Percentiles rank a stretch among this genome's conserved stretches.
Evolutionary conservation across 208 protist genomes (phyloP).

Genomic region (Trypanosoma lewisi): DNA sequence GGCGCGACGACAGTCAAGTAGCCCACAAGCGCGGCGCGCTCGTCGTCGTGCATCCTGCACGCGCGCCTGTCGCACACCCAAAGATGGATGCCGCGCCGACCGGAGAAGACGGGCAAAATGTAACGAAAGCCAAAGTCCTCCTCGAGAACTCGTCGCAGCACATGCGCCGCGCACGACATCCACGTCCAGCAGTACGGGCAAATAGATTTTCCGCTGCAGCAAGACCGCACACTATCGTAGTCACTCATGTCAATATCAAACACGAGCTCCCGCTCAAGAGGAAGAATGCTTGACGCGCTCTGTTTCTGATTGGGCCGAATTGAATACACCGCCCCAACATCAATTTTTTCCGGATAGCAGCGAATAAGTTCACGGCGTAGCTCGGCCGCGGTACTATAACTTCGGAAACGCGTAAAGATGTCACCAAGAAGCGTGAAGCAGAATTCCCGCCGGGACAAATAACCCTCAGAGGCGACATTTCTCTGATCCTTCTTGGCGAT

Average conservation of each 20-base stretch:
- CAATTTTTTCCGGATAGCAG: conserved; percentile 85
- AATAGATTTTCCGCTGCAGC: conserved; percentile 94
- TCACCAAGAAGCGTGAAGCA: conserved; percentile 90
- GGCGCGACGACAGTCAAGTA: conserved; percentile 89
- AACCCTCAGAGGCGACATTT: conserved; percentile 38
- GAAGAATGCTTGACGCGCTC: conserved; percentile 57
- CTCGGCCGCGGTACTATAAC: conserved; percentile 67
- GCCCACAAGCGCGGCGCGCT: conserved; percentile 85
- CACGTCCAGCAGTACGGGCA: conserved; percentile 97
- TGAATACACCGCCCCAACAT: conserved; percentile 88
- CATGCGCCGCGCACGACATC: conserved; percentile 93
- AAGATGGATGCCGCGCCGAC: conserved; percentile 98
- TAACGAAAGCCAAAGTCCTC: conserved; percentile 97
- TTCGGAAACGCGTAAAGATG: conserved; percentile 87
- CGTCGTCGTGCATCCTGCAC: conserved; percentile 86
- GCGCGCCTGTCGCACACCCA: conserved; percentile 98
- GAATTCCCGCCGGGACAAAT: conserved; percentile 84
- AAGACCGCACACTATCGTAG: conserved; percentile 98
- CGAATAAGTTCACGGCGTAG: conserved; percentile 75
- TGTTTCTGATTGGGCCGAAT: conserved; percentile 86
- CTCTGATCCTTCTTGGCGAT: conserved; percentile 14
- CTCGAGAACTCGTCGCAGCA: conserved; percentile 82
- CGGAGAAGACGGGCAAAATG: conserved; percentile 97
- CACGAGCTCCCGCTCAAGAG: conserved; percentile 95
- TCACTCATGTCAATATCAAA: conserved; percentile 99